Percentiles rank a stretch among this genome's conserved stretches.
Evolutionary conservation across 257 asterid genomes (phyloP).

Genomic region (Scutellaria barbata): DNA sequence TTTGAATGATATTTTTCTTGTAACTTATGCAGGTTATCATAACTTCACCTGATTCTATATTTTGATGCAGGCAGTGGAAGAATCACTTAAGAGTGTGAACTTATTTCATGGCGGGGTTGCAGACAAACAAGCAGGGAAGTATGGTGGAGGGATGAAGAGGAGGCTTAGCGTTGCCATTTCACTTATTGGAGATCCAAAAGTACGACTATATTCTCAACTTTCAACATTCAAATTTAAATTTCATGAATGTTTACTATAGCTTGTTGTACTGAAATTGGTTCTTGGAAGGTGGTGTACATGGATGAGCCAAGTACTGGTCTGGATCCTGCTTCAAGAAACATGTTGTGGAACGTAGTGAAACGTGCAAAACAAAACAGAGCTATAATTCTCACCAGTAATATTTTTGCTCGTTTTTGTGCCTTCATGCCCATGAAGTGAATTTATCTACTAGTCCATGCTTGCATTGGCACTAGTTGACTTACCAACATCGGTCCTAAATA

Average conservation of each 20-base stretch:
- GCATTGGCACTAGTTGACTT: not conserved
- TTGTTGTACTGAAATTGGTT: constrained; percentile 11
- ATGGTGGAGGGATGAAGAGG: constrained; percentile 99
- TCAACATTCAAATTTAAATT: not conserved
- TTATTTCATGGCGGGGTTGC: constrained; percentile 89
- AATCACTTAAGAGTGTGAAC: constrained; percentile 88
- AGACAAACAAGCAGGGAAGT: constrained; percentile 85
- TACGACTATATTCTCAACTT: constrained; percentile 37
- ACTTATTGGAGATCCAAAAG: constrained; percentile 96
- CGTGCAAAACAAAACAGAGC: constrained; percentile 90
- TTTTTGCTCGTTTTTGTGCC: constrained; percentile 9
- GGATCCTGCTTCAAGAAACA: constrained; percentile 95
- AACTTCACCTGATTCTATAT: constrained; percentile 21
- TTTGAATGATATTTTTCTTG: not conserved
- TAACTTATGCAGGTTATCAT: not conserved
- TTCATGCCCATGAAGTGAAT: not conserved
- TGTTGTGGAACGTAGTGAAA: constrained; percentile 93
- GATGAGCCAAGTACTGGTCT: constrained; percentile 98
- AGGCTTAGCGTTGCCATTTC: constrained; percentile 99
- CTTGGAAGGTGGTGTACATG: constrained; percentile 88
- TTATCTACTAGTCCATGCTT: not conserved
- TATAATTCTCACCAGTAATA: constrained; percentile 87
- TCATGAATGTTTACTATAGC: not conserved
- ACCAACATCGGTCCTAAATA: constrained; percentile 6
- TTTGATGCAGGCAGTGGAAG: constrained; percentile 83